Evolutionary conservation across 2,329 filamentous ascomycete species (phyloP).

Genomic region (Fusarium musae): DNA sequence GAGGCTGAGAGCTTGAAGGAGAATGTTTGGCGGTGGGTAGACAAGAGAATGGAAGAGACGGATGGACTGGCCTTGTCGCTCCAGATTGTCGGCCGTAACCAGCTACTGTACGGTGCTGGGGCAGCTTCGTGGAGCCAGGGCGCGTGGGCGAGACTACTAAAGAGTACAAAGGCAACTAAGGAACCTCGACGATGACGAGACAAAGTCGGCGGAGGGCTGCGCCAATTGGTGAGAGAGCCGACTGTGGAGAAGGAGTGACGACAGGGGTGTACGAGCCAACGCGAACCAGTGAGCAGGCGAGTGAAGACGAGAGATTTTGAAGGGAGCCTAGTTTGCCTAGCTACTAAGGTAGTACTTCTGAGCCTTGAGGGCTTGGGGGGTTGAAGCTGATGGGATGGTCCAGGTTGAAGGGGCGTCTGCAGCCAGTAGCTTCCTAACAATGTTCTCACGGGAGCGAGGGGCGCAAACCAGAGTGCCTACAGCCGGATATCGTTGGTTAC

Average conservation of each 20-base stretch:
- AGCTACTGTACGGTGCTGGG: conserved; percentile 35
- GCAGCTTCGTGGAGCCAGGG: conserved; percentile 42
- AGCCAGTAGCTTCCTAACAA: conserved; percentile 16
- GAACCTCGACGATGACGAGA: conserved; percentile 46
- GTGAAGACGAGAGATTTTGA: conserved; percentile 33
- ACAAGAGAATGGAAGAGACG: conserved; percentile 32
- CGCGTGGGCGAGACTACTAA: conserved; percentile 40
- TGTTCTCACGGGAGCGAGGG: conserved; percentile 18
- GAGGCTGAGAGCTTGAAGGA: conserved; percentile 39
- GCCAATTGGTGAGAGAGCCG: conserved; percentile 43
- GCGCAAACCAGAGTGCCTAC: conserved; percentile 21
- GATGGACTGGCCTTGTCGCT: conserved; percentile 40
- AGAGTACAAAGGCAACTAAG: conserved; percentile 42
- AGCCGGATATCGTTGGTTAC: conserved; percentile 33
- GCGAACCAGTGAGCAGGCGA: conserved; percentile 32
- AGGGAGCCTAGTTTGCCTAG: conserved; percentile 21
- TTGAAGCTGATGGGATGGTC: conserved; percentile 30
- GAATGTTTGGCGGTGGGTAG: conserved; percentile 41
- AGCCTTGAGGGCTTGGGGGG: conserved; percentile 17
- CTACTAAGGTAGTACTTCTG: background rate
- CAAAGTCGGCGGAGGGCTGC: conserved; percentile 38
- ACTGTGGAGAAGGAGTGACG: conserved; percentile 36
- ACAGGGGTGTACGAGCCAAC: conserved; percentile 39
- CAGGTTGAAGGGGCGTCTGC: conserved; percentile 30
- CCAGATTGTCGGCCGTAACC: conserved; percentile 32